Percentiles rank a stretch among this genome's conserved stretches.
Evolutionary conservation across 1,139 yeast genomes (phyloP).

Genomic region (Debaryomyces sp.): DNA sequence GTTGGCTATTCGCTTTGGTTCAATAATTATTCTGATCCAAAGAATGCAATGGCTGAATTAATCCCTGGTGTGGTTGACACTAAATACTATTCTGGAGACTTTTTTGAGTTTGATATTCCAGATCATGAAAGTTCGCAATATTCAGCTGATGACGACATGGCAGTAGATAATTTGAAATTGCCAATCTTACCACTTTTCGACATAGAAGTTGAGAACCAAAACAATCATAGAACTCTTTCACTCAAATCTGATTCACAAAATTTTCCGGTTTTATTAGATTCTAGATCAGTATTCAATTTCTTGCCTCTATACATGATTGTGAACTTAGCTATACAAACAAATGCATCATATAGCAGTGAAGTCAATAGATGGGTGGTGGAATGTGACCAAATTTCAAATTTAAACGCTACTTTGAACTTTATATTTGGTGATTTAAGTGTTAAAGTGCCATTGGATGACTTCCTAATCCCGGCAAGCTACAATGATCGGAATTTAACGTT

Average conservation of each 20-base stretch:
- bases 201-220: constrained; percentile 49
- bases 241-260: constrained; percentile 35
- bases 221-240: constrained; percentile 35
- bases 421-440: constrained; percentile 56
- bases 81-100: constrained; percentile 44
- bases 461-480: constrained; percentile 46
- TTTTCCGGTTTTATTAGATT: constrained; percentile 64
- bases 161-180: constrained; percentile 25
- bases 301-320: constrained; percentile 64
- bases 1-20: constrained; percentile 62
- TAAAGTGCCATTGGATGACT: constrained; percentile 53
- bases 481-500: constrained; percentile 42
- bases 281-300: constrained; percentile 54
- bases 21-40: constrained; percentile 19
- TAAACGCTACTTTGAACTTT: constrained; percentile 58
- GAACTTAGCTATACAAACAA: constrained; percentile 71
- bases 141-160: constrained; percentile 21
- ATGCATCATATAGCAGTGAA: constrained; percentile 62
- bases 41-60: constrained; percentile 36
- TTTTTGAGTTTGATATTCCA: constrained; percentile 51
- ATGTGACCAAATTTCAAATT: constrained; percentile 47
- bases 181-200: constrained; percentile 65
- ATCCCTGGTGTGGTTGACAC: constrained; percentile 64
- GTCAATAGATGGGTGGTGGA: constrained; percentile 65
- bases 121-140: constrained; percentile 32